Evolutionary conservation across 2,329 filamentous ascomycete genomes (phyloP), one percentile per base, ranked within the genome.

Genomic region (Pseudopithomyces maydicus): DNA sequence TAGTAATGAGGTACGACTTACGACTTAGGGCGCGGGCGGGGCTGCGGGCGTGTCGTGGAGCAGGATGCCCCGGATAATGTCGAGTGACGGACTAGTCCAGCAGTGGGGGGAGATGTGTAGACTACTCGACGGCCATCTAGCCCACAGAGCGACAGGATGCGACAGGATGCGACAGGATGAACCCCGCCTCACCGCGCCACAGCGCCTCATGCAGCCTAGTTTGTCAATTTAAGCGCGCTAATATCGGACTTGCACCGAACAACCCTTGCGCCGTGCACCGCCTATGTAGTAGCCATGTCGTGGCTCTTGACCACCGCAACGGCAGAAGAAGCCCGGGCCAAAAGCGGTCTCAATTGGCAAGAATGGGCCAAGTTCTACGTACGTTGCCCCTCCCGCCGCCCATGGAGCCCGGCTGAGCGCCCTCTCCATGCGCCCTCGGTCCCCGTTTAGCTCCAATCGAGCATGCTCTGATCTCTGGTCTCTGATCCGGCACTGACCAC

Each of bases 251-350:
- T 19, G 35, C 47, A 50, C 35, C 47, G 47, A 50, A 41, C 47
- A 19, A 50, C 35, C 47, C 47, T 50, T 50, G 47, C 47, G 47
- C 47, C 47, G 47, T 50, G 47, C 47, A 50, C 47, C 47, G 35
- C 15, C 19, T 19, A n/a, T 19, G 38, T 15, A 19, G 44, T 47
- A 47, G 45, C 46, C 33, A 41, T 50, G 47, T 47, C 44, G 44
- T 50, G 47, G 47, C 38, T 51, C 38, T 43, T 51, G 58, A 51
- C 48, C 48, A 51, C 48, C 8, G 48, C 48, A 22, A 51, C 48
- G 10, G 48, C 48, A 42, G 48, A 51, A 42, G 36, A 51, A 51
- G 48, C 48, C 48, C 48, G 48, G 23, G 38, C 38, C 17, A 41
- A 51, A 23, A 42, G 36, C 38, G 48, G 48, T 17, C 48, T 51